These are phyloP conservation scores for Rhododendron ovatum DNA, from an alignment of 148 eudicot species.

Conservation along the genomic window DNA sequence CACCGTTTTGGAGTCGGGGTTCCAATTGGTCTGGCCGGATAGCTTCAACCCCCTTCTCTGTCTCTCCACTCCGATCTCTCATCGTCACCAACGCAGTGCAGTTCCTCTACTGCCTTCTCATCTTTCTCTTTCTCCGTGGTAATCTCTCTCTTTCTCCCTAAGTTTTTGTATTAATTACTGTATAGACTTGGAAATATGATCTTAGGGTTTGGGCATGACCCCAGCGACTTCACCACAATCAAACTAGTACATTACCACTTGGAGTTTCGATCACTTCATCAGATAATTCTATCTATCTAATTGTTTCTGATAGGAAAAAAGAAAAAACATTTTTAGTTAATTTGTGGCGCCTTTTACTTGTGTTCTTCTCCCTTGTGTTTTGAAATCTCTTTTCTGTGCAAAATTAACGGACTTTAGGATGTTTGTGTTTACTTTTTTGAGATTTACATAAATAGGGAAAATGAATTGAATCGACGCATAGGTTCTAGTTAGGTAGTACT, in stretches of 20 bases:
- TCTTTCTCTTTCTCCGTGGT: not conserved
- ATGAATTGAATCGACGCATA: not conserved
- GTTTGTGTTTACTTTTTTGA: not conserved
- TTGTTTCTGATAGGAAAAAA: not conserved
- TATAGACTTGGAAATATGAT: not conserved
- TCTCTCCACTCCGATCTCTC: not conserved
- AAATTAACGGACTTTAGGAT: not conserved
- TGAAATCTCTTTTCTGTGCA: not conserved
- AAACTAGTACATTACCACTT: not conserved
- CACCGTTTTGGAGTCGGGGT: not conserved
- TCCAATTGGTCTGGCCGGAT: not conserved
- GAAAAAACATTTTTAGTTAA: not conserved
- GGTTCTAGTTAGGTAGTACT: not conserved
- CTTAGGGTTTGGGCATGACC: not conserved
- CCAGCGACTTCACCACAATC: not conserved
- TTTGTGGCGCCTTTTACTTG: not conserved
- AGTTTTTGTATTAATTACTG: not conserved
- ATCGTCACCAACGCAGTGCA: not conserved
- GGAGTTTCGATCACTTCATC: not conserved
- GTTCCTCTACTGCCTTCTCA: not conserved
- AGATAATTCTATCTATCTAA: not conserved
- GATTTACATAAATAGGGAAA: not conserved
- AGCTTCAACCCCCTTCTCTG: not conserved
- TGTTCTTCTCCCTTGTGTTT: not conserved
- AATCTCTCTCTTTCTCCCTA: not conserved